Evolutionary conservation across 495 filamentous ascomycete genomes (phyloP), one percentile per base, ranked within the genome.

Genomic region (Beverwykella pulmonaria): DNA sequence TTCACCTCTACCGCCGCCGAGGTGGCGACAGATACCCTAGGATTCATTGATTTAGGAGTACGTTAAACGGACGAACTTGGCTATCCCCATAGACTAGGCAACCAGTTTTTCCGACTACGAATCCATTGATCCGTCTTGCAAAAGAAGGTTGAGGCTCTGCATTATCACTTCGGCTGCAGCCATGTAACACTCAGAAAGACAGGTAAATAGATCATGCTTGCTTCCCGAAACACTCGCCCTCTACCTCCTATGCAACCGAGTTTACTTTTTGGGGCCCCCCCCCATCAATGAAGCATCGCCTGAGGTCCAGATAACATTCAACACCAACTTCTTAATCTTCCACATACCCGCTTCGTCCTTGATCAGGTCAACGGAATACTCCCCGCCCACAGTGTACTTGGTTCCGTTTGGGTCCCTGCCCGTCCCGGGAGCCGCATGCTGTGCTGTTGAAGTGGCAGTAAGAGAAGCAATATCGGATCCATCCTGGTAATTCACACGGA

Each of bases 351-450:
- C 57, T 48, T 60, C 57, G 57, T 60, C 57, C 57, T 60, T 60
- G 57, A 60, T 60, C 41, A 60, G 57, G 57, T 60, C 57, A 60
- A 60, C 57, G 57, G 57, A 60, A 60, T 60, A 60, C 57, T 60
- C 57, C 57, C 57, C 57, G 44, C 57, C 57, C 57, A 60, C 57
- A 60, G 57, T 60, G 57, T 60, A 60, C 57, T 60, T 60, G 57
- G 44, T 50, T 60, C 57, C 57, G 57, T 60, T 60, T 60, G 57
- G 57, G 29, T 60, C 57, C 57, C 57, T 60, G 57, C 57, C 57
- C 57, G 57, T 60, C 39, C 57, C 57, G 57, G 57, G 17, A 60
- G 57, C 1, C 57, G 57, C 57, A 60, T 60, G 57, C 57, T 60
- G 57, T 60, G 57, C 57, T 32, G 57, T 60, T 50, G 57, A 60